Evolutionary conservation across 2,329 filamentous ascomycete species (phyloP), one percentile per base, ranked within the genome.

Genomic region (Fusarium nygamai): DNA sequence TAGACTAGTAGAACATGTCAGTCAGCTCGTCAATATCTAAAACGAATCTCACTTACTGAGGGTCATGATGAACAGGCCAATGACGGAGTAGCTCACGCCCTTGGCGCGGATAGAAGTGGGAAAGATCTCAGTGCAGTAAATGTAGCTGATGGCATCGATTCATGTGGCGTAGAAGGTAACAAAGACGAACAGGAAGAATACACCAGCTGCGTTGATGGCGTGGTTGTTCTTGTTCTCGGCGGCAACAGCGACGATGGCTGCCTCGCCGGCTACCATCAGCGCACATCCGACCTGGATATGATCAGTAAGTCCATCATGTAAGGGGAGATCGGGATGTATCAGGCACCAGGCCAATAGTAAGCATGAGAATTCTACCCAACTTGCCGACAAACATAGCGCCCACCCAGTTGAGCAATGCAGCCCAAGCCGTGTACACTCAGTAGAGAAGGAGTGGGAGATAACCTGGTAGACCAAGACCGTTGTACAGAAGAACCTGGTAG

Each of bases 11-110:
- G 29, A 1, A 48, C 2, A 8, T n/a, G 9, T 31, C 14, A 48
- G 20, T 31, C 6, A 12, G 1, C 1, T n/a, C 0, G 2, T 31
- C 14, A 8, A 48, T 12, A 6, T 12, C 9, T 1, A 17, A 3
- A 17, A 12, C 9, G 5, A 31, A 22, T 12, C 4, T 8, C 14
- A 31, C 46, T 48, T 48, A 48, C 46, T 31, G 3, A 48, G 20
- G 12, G 46, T 48, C 46, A 31, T 48, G 27, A n/a, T 17, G 14
- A 48, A 48, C 20, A 48, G 20, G 20, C 46, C 46, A 17, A 48
- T 48, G 46, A 48, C 27, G 5, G 46, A 48, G 3, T 48, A 48
- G 10, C 46, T 48, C 14, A 48, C 46, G 27, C 46, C 46, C 46
- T 48, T 48, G 27, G 46, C 46, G 3, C 46, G 46, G 14, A 48